Evolutionary conservation across 345 rosid species (phyloP), one percentile per base, ranked within the genome.

Genomic region (Murraya paniculata): DNA sequence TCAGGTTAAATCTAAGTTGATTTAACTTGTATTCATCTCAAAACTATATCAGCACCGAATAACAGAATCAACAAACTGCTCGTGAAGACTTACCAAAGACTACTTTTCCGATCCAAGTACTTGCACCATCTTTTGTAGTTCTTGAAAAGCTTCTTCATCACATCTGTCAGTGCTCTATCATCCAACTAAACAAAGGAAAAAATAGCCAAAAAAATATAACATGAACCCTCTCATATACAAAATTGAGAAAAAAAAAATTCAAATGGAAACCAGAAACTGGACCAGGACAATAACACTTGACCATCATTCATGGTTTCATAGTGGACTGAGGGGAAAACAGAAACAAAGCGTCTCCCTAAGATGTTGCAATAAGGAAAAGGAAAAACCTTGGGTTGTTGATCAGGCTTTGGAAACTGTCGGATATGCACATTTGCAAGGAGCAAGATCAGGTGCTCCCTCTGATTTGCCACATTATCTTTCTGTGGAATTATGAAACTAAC

Each of bases 121-220:
- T 91, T 97, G 96, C 99, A 94, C 98, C 98, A 94, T 79, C 93
- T 94, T 83, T 97, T 97, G 84, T 97, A 97, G 77, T 91, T 97
- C 87, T 97, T 97, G 88, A 97, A 97, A 82, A 97, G 95, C 78
- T 92, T 97, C 93, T 94, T 97, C 99, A 97, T 97, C 84, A 97
- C 98, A 60, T 93, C 98, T 41, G 92, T 94, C 83, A 97, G 64
- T 58, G 99, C 98, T 79, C 90, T 90, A 71, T 94, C 99, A 88
- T 97, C 99, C 88, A 97, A 86, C 99, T 97, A 84, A 73, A n/a
- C 25, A 8, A 33, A n/a, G 71, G 70, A 38, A 25, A 69, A 71
- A 27, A 60, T 71, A 18, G 18, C 50, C 59, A 64, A 2, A 11
- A 55, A 19, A 38, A 56, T 56, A 62, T 66, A 7, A 74, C 6